phyloP scores from a whole-genome alignment of 2,329 filamentous ascomycete species.

The Emericellopsis atlantica region DNA sequence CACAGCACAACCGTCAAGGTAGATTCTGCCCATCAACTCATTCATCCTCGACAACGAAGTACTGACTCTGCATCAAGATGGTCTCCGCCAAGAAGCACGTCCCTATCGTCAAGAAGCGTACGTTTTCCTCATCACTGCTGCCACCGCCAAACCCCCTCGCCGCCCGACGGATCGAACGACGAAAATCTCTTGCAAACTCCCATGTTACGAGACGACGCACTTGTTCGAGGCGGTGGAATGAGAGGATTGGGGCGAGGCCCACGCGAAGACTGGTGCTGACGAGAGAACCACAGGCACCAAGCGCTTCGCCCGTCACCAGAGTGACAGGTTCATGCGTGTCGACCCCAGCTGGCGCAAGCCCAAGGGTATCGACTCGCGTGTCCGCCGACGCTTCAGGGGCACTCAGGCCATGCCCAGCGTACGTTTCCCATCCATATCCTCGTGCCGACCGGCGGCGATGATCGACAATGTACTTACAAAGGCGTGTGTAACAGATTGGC shows the following conservation, averaged over 20 bases:
- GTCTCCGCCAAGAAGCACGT: constrained; percentile 99
- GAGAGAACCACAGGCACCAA: constrained; percentile 55
- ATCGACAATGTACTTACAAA: neutral
- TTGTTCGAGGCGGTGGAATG: neutral
- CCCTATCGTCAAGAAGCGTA: constrained; percentile 99
- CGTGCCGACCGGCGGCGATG: neutral
- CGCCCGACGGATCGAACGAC: constrained; percentile 1
- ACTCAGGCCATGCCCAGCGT: constrained; percentile 96
- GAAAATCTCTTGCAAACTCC: no score
- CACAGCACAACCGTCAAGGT: constrained; percentile 27
- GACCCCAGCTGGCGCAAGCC: constrained; percentile 93
- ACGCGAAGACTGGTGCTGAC: constrained; percentile 20
- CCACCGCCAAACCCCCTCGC: constrained; percentile 1
- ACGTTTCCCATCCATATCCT: constrained; percentile 35
- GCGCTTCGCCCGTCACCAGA: constrained; percentile 95
- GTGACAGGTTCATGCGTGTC: constrained; percentile 90
- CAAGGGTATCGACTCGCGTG: constrained; percentile 99
- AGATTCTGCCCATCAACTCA: constrained; percentile 4
- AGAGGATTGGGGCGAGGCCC: neutral
- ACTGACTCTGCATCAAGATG: constrained; percentile 50
- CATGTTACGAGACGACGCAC: neutral
- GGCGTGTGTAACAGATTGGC: constrained; percentile 61
- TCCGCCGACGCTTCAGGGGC: constrained; percentile 94
- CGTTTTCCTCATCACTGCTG: constrained; percentile 28
- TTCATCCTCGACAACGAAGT: constrained; percentile 15